Evolutionary conservation across 139 green algal species (phyloP), one percentile per base, ranked within the genome.

Genomic region (Picochlorum sp.): DNA sequence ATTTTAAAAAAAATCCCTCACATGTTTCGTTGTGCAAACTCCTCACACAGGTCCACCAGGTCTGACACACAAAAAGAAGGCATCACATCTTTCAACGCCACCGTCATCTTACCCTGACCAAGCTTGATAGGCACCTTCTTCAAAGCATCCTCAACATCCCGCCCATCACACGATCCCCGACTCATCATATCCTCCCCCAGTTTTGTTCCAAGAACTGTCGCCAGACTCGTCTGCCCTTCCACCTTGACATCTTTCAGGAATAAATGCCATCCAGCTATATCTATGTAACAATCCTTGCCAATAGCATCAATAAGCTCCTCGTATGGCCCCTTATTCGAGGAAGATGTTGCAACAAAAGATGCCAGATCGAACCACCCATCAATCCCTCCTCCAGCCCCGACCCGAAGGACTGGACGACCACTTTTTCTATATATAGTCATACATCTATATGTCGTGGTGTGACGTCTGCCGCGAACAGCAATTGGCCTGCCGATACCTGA

Each of bases 201-300:
- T 20, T 73, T 44, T 13, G 26, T 16, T 14, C 64, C 64, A 46
- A 77, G 38, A 14, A 15, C 71, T 34, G 73, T 56, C 8, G 71
- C 71, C 49, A 77, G 23, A 15, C 46, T 65, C 11, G 64, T 8
- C 1, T 51, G 13, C 21, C 65, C 65, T 46, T 44, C 63, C 30
- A 77, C 28, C 57, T 69, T 69, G 4, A 77, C 57, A 32, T 77
- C 71, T 38, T 73, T 69, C 3, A 65, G 10, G 56, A 49, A 77
- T 57, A 77, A 47, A 64, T 77, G 71, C 71, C 71, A 77, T 63
- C 71, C 71, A 18, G 49, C 21, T 20, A 77, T 34, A 28, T 77
- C 71, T 10, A 72, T 47, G 20, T 77, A 77, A 38, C 54, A 58
- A 47, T 61, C 44, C 37, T 58, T 20, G 10, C 45, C 62, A 63